Percentiles rank a stretch among this genome's conserved stretches.
phyloP scores from a whole-genome alignment of 2,329 filamentous ascomycete species.

The Cercospora citrullina region DNA sequence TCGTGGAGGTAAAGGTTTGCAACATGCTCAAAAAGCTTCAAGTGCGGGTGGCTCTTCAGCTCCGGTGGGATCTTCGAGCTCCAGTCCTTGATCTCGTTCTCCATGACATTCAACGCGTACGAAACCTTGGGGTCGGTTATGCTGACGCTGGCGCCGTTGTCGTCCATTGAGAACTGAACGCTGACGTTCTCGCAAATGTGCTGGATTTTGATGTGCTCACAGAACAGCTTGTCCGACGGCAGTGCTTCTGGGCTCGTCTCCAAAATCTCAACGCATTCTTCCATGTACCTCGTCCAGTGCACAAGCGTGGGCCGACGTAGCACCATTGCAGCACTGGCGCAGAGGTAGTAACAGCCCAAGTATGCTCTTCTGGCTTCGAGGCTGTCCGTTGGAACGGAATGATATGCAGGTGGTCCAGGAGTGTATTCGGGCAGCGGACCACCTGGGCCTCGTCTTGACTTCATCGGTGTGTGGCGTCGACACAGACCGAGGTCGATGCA shows the following conservation, averaged over 20 bases:
- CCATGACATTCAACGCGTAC: slow-evolving; percentile 56
- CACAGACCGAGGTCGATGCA: slow-evolving; percentile 80
- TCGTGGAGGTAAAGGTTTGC: slow-evolving; percentile 53
- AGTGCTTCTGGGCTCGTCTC: slow-evolving; percentile 57
- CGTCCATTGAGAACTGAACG: slow-evolving; percentile 58
- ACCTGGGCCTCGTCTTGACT: slow-evolving; percentile 38
- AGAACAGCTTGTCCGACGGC: slow-evolving; percentile 57
- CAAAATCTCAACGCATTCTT: slow-evolving; percentile 60
- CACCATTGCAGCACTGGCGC: slow-evolving; percentile 59
- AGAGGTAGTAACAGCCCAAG: slow-evolving; percentile 62
- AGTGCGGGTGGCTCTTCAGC: slow-evolving; percentile 35
- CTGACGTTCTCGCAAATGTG: slow-evolving; percentile 60
- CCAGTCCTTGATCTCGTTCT: slow-evolving; percentile 55
- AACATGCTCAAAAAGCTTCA: slow-evolving; percentile 50
- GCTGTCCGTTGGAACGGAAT: slow-evolving; percentile 49
- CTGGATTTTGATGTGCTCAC: slow-evolving; percentile 60
- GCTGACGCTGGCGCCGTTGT: slow-evolving; percentile 51
- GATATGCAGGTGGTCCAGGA: slow-evolving; percentile 32
- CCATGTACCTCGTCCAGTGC: slow-evolving; percentile 63
- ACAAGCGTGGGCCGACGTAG: slow-evolving; percentile 59
- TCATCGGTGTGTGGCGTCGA: slow-evolving; percentile 49
- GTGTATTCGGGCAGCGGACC: slow-evolving; percentile 39
- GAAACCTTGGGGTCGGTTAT: slow-evolving; percentile 58
- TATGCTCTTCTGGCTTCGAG: slow-evolving; percentile 61
- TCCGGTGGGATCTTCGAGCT: slow-evolving; percentile 46